Conservation (phyloP, 768 basidiomycete genomes). For the Jaapia argillacea region DNA sequence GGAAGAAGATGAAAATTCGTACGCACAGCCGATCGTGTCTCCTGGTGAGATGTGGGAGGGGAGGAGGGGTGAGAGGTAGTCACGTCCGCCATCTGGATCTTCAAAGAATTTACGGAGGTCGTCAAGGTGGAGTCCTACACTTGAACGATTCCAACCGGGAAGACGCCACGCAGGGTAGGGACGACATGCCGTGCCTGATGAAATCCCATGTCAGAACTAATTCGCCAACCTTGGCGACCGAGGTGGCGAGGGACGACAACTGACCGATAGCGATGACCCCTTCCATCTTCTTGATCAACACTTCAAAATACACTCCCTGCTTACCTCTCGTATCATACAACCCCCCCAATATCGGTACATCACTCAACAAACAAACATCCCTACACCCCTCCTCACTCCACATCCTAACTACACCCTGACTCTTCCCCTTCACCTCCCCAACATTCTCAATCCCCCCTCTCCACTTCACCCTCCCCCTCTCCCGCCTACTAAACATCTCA, state of each 20-base stretch:
- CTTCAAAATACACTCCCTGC: conserved; percentile 54
- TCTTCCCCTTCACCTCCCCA: conserved; percentile 19
- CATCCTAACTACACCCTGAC: conserved; percentile 19
- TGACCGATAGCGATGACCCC: conserved; percentile 35
- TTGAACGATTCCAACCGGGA: conserved; percentile 64
- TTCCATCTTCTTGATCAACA: conserved; percentile 45
- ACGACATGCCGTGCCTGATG: conserved; percentile 47
- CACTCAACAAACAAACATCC: conserved; percentile 46
- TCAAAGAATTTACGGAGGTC: conserved; percentile 69
- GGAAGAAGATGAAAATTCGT: conserved; percentile 38
- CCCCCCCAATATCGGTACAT: conserved; percentile 50
- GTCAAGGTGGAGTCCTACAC: conserved; percentile 58
- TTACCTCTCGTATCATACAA: conserved; percentile 47
- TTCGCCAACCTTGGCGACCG: neutral
- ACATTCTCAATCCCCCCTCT: conserved; percentile 23
- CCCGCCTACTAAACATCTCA: conserved; percentile 26
- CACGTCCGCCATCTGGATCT: conserved; percentile 53
- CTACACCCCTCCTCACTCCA: conserved; percentile 32
- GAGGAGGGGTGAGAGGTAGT: conserved; percentile 29
- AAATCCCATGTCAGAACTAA: neutral
- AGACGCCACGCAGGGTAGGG: conserved; percentile 59
- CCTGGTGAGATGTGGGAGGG: conserved; percentile 24
- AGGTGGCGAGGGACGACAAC: conserved; percentile 1
- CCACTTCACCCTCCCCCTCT: conserved; percentile 32
- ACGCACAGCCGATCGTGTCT: conserved; percentile 55